Conservation (phyloP, 2,329 filamentous ascomycete species). For the Xylaria sp. region DNA sequence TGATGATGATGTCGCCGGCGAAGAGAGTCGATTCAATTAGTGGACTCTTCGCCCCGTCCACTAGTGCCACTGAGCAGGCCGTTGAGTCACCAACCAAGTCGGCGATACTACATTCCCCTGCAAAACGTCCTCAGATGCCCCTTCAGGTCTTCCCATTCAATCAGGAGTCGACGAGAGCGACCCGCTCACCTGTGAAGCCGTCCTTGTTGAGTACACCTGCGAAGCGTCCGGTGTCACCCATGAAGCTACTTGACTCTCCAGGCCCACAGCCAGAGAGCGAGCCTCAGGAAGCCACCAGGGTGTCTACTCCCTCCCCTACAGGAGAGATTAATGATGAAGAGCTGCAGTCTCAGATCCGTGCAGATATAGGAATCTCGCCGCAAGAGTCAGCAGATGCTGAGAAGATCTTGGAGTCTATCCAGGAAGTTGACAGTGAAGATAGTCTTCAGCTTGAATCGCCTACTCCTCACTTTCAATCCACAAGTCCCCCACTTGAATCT, state of each 20-base stretch:
- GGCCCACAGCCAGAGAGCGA: conserved; percentile 29
- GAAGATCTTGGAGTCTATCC: conserved; percentile 10
- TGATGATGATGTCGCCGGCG: conserved; percentile 68
- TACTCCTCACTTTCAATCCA: not conserved
- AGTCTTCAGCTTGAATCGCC: conserved; percentile 15
- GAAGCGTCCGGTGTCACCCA: conserved; percentile 47
- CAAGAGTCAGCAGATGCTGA: conserved; percentile 5
- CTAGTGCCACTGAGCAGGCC: conserved; percentile 43
- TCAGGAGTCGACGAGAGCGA: conserved; percentile 47
- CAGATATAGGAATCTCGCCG: conserved; percentile 36
- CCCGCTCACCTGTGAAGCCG: conserved; percentile 52
- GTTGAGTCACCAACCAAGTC: conserved; percentile 60
- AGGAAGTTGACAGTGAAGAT: conserved; percentile 33
- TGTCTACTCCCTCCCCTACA: not conserved
- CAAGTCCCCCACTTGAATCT: conserved; percentile 2
- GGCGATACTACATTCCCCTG: conserved; percentile 64
- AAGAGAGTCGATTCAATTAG: conserved; percentile 61
- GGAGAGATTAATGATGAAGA: conserved; percentile 24
- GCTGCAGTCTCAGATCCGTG: conserved; percentile 34
- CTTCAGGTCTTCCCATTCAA: conserved; percentile 41
- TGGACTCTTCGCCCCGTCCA: conserved; percentile 46
- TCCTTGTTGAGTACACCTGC: conserved; percentile 49
- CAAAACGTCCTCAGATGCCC: conserved; percentile 56
- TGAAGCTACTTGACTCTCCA: conserved; percentile 43
- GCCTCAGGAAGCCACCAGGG: conserved; percentile 14